Conservation (phyloP, 257 asterid species). For the Gentiana macrophylla region DNA sequence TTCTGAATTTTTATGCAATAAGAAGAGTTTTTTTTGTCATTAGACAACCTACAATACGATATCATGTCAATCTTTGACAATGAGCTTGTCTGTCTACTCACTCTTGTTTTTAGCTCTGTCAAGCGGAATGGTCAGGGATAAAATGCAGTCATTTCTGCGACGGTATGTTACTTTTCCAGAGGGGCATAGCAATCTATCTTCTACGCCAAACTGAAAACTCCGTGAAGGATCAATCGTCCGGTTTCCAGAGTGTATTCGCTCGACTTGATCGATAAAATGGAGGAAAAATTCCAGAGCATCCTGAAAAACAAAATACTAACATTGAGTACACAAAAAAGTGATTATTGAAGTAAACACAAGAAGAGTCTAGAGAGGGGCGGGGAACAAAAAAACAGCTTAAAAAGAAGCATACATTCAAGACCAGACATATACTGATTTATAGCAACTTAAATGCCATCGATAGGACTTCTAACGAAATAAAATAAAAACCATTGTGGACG, state of each 20-base stretch:
- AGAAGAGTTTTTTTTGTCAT: slow-evolving; percentile 1
- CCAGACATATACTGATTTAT: too few relatives aligned
- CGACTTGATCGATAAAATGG: slow-evolving; percentile 91
- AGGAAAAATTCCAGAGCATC: slow-evolving; percentile 97
- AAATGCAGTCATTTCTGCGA: slow-evolving; percentile 67
- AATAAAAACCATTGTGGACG: too few relatives aligned
- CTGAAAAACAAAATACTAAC: slow-evolving; percentile 32
- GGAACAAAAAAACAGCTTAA: too few relatives aligned
- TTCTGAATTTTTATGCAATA: slow-evolving; percentile 31
- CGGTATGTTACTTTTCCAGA: slow-evolving; percentile 93
- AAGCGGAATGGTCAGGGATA: slow-evolving; percentile 77
- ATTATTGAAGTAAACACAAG: neutral
- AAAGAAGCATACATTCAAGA: too few relatives aligned
- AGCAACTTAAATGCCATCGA: too few relatives aligned
- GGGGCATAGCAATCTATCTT: slow-evolving; percentile 79
- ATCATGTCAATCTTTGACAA: slow-evolving; percentile 7
- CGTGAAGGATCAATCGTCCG: slow-evolving; percentile 67
- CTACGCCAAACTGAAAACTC: slow-evolving; percentile 93
- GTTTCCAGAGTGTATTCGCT: slow-evolving; percentile 55
- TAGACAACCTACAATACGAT: slow-evolving; percentile 3
- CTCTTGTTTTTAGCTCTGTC: slow-evolving; percentile 84
- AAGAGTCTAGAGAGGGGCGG: neutral
- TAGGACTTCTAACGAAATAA: too few relatives aligned
- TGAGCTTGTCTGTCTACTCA: slow-evolving; percentile 25
- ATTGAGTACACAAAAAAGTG: neutral